phyloP scores from a whole-genome alignment of 2,329 filamentous ascomycete species.

The Cladosporium sp. region DNA sequence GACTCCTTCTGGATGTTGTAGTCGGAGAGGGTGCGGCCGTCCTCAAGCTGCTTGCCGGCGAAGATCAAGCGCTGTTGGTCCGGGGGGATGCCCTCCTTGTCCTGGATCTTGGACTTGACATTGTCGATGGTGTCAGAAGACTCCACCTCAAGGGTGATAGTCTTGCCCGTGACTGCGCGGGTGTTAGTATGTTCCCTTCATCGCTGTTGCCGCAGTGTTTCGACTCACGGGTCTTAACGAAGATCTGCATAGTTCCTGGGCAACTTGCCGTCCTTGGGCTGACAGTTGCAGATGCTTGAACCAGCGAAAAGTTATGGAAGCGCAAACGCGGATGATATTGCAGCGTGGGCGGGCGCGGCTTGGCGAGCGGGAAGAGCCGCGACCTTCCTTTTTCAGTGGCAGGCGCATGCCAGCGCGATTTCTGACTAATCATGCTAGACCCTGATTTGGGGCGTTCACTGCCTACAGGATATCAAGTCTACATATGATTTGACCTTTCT shows the following conservation, averaged over 20 bases:
- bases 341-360: neutral
- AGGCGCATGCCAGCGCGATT: no score
- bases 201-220: neutral
- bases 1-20: constrained; percentile 99
- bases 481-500: no score
- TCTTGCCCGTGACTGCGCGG: constrained; percentile 83
- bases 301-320: constrained; percentile 3
- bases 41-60: constrained; percentile 99
- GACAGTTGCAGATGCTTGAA: constrained; percentile 12
- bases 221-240: constrained; percentile 86
- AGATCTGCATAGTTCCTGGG: constrained; percentile 71
- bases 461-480: no score
- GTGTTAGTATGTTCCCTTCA: constrained; percentile 8
- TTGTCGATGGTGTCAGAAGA: constrained; percentile 99
- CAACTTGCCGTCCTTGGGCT: constrained; percentile 14
- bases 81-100: constrained; percentile 99
- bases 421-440: no score
- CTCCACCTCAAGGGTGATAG: constrained; percentile 99
- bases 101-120: constrained; percentile 97
- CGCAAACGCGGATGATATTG: neutral
- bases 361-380: no score
- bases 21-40: constrained; percentile 96
- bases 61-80: constrained; percentile 99
- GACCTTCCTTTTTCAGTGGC: no score
- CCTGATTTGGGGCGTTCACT: no score